Base-by-base conservation (phyloP, 2,329 filamentous ascomycete species). In the Colletotrichum musicola region DNA sequence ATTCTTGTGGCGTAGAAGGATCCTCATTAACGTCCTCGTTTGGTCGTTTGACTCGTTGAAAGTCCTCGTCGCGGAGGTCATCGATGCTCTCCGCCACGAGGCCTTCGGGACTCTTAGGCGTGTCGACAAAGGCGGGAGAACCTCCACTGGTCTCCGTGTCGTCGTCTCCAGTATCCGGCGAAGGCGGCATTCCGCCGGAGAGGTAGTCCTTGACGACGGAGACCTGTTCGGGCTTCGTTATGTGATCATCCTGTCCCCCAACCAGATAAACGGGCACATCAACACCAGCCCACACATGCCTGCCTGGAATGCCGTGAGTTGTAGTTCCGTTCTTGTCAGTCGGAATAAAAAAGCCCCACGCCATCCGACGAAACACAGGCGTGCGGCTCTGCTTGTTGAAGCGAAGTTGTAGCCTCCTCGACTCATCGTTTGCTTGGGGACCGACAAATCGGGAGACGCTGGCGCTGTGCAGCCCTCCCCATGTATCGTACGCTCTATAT, bases 361-460 rank as follows among this genome's bases (percentile, higher is more conserved):
- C 90, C 89, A 97, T 94, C 46, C 94, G 89, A 72, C 92, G 89
- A 87, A 93, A 97, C 0, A 96, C 93, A 0, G 91, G 86, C 0
- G 94, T 96, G 72, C 86, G 89, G 71, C 93, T 97, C 77, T 97
- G 94, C 68, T 87, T 86, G 77, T 98, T 98, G 81, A 91, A 95
- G 3, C 87, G 86, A 64, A 91, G 79, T 77, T 95, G 93, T 42
- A 94, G 83, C 64, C 85, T 84, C 74, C 89, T 90, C 1, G 91
- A 86, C 73, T 93, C 88, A 4, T 84, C 78, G 49, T 93, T 91
- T 1, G 91, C 90, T 42, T 86, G 85, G 1, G 83, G 77, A 4
- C 93, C 93, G 9, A 93, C 90, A 76, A 97, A 95, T 16, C 95
- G 89, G 55, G 81, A 83, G 6, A 98, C 93, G 73, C 94, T 97